These are phyloP conservation scores for Tolypocladium sp. DNA, from an alignment of 2,329 filamentous ascomycete species.

Conservation along the genomic window DNA sequence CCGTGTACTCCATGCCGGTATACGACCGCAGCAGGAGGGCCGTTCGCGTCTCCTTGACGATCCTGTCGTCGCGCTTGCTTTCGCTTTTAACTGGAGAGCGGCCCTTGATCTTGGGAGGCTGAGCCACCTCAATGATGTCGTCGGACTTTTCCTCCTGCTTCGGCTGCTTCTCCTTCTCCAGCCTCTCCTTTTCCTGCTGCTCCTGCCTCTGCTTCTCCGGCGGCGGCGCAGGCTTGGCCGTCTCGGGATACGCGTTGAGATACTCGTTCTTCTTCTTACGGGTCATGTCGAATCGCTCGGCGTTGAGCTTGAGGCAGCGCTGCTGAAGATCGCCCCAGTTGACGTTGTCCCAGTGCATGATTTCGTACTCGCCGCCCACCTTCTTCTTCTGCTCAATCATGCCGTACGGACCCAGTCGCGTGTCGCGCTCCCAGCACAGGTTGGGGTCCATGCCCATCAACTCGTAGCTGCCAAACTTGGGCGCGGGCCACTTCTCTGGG, in stretches of 20 bases:
- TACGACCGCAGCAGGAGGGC: constrained; percentile 71
- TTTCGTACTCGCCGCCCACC: constrained; percentile 24
- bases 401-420: constrained; percentile 60
- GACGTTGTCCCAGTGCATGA: constrained; percentile 52
- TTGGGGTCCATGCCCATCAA: constrained; percentile 51
- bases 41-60: constrained; percentile 44
- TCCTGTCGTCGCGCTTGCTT: constrained; percentile 10
- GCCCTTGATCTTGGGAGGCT: constrained; percentile 6
- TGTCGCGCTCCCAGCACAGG: constrained; percentile 59
- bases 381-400: constrained; percentile 39
- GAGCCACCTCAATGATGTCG: background rate
- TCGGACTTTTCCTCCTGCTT: background rate
- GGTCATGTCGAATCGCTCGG: constrained; percentile 47
- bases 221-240: constrained; percentile 8
- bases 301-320: constrained; percentile 56
- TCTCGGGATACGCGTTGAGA: constrained; percentile 30
- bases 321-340: constrained; percentile 65
- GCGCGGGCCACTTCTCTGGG: constrained; percentile 47
- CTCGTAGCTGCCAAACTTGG: constrained; percentile 54
- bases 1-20: constrained; percentile 64
- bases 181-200: constrained; percentile 2
- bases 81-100: constrained; percentile 4
- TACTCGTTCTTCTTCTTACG: constrained; percentile 32
- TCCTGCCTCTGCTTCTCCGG: constrained; percentile 4
- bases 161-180: background rate